These are phyloP conservation scores for Singerocomus inundabilis DNA, from an alignment of 1,284 basidiomycete genomes.

Conservation along the genomic window DNA sequence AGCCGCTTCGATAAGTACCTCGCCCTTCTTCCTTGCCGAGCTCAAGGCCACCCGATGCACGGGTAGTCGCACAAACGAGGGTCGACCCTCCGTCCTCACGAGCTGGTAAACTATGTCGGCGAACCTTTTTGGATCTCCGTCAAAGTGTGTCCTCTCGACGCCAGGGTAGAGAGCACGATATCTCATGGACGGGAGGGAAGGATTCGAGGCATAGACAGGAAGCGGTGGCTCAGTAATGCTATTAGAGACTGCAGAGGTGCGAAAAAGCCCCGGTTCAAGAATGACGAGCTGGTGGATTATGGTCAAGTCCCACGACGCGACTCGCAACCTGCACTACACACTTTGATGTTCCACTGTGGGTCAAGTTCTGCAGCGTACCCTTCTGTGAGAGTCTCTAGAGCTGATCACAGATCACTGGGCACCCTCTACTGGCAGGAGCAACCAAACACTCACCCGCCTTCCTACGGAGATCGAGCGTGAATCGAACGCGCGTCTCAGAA, in stretches of 20 bases:
- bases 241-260: slow-evolving; percentile 17
- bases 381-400: slow-evolving; percentile 28
- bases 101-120: slow-evolving; percentile 20
- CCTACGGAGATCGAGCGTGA: slow-evolving; percentile 8
- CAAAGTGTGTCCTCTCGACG: slow-evolving; percentile 14
- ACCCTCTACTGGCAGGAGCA: not conserved
- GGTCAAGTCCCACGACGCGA: slow-evolving; percentile 7
- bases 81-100: slow-evolving; percentile 14
- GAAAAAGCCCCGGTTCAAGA: slow-evolving; percentile 28
- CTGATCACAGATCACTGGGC: slow-evolving; percentile 8
- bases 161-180: slow-evolving; percentile 25
- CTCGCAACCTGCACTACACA: slow-evolving; percentile 5
- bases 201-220: slow-evolving; percentile 23
- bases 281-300: slow-evolving; percentile 20
- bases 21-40: slow-evolving; percentile 23
- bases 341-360: slow-evolving; percentile 29
- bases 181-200: slow-evolving; percentile 26
- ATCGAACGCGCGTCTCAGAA: not conserved
- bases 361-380: slow-evolving; percentile 28
- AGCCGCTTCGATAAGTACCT: slow-evolving; percentile 20
- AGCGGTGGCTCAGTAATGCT: slow-evolving; percentile 12
- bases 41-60: slow-evolving; percentile 25
- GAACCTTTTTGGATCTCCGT: slow-evolving; percentile 31
- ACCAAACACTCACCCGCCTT: slow-evolving; percentile 22
- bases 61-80: slow-evolving; percentile 26